Base-by-base conservation (phyloP, 495 filamentous ascomycete genomes). In the Penicillium dipodomyicola region DNA sequence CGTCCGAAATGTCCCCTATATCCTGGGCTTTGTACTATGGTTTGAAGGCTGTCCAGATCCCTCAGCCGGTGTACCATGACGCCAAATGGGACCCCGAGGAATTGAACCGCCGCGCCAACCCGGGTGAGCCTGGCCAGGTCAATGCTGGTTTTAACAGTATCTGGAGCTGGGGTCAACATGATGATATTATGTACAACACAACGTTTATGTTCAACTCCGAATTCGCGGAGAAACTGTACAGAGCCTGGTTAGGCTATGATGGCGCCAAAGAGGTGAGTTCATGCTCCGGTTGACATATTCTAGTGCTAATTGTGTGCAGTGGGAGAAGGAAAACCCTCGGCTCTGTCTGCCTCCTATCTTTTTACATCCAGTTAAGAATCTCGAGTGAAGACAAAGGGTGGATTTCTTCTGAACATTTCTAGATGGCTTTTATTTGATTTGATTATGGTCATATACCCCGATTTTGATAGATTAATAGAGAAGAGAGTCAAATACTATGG, bases 11-110 rank as follows among this genome's bases (percentile, higher is more conserved):
- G 85, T 82, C 78, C 43, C 80, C 86, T 3, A 77, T 79, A 41
- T 87, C 85, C 1, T 79, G 77, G 4, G 79, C 86, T 1, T 68
- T 90, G 11, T 78, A 86, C 15, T 85, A 90, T 69, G 87, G 88
- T 5, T 71, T 90, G 42, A 90, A 91, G 46, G 54, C 56, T 11
- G 56, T 64, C 0, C 62, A 67, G 35, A 57, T 62, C 1, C 65
- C 65, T 4, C 82, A 88, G 59, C 87, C 88, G 0, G 81, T 90
- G 39, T 90, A 81, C 68, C 79, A 83, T 30, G 84, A 87, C 54
- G 73, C 79, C 27, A 70, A 74, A 10, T 90, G 85, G 82, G 70
- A 71, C 23, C 76, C 80, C 1, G 64, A 72, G 17, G 80, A 80
- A 56, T 65, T 87, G 39, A 78, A 82, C 10, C 75, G 68, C 47